These are phyloP conservation scores for Penicillium fuscoglaucum DNA, from an alignment of 2,329 filamentous ascomycete genomes.

Conservation along the genomic window DNA sequence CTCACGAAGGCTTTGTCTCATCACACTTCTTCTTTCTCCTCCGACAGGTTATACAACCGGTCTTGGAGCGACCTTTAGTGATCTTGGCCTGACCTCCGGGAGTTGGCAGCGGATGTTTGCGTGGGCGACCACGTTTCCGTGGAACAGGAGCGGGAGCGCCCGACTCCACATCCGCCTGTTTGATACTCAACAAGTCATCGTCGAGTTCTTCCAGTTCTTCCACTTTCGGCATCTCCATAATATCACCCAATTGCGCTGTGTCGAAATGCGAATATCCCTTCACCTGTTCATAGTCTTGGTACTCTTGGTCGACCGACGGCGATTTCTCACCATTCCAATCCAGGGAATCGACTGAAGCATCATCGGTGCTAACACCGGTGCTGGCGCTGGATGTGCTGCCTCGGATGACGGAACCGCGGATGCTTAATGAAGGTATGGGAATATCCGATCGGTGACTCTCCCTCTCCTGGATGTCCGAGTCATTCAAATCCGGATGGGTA, in stretches of 20 bases:
- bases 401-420: constrained; percentile 33
- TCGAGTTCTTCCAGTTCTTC: constrained; percentile 58
- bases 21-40: constrained; percentile 63
- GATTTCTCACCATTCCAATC: constrained; percentile 31
- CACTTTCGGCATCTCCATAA: constrained; percentile 50
- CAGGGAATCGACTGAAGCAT: constrained; percentile 35
- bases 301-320: constrained; percentile 22
- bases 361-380: constrained; percentile 36
- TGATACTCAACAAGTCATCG: constrained; percentile 37
- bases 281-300: constrained; percentile 21
- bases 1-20: constrained; percentile 46
- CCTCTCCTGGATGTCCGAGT: constrained; percentile 24
- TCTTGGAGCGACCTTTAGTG: constrained; percentile 68
- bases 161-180: constrained; percentile 33
- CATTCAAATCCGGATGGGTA: constrained; percentile 22
- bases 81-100: constrained; percentile 65
- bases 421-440: constrained; percentile 22
- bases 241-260: constrained; percentile 33
- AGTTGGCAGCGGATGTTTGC: constrained; percentile 71
- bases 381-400: constrained; percentile 28
- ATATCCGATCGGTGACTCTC: constrained; percentile 28
- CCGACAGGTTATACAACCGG: constrained; percentile 60
- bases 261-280: constrained; percentile 29
- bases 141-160: constrained; percentile 38
- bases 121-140: constrained; percentile 73